phyloP scores from a whole-genome alignment of 2,329 filamentous ascomycete genomes.

The Phaeoacremonium minimum region DNA sequence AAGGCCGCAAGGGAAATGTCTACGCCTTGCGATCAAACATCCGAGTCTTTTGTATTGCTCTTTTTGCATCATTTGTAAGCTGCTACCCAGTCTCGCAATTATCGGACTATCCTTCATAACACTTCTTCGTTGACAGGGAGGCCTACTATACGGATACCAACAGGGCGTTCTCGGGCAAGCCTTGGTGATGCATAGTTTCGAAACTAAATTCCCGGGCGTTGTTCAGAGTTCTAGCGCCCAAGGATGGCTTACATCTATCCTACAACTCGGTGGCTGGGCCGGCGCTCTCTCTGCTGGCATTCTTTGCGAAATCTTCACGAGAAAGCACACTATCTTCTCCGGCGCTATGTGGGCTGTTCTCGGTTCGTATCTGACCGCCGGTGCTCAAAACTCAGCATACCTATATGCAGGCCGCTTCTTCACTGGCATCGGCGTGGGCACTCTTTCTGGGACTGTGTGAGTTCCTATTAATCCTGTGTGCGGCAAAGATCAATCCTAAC shows the following conservation, averaged over 20 bases:
- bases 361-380: conserved; percentile 20
- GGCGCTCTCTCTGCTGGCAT: conserved; percentile 27
- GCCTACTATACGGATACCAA: conserved; percentile 34
- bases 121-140: conserved; percentile 13
- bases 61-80: conserved; percentile 2
- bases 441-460: background rate
- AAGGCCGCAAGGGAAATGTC: too few relatives aligned
- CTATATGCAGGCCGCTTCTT: conserved; percentile 4
- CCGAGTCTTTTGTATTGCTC: background rate
- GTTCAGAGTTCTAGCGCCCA: conserved; percentile 14
- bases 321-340: conserved; percentile 33
- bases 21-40: conserved; percentile 1
- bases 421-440: conserved; percentile 2
- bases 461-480: too few relatives aligned
- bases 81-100: background rate
- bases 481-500: too few relatives aligned
- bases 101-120: background rate
- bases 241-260: conserved; percentile 29
- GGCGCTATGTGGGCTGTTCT: conserved; percentile 24
- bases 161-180: conserved; percentile 33
- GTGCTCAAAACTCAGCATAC: conserved; percentile 11
- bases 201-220: conserved; percentile 23
- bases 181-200: conserved; percentile 29
- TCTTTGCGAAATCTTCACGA: conserved; percentile 28
- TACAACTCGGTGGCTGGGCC: conserved; percentile 27